Evolutionary conservation across 164 flowering plant genomes (phyloP), one percentile per base, ranked within the genome.

Genomic region (Stephania yunnanensis): DNA sequence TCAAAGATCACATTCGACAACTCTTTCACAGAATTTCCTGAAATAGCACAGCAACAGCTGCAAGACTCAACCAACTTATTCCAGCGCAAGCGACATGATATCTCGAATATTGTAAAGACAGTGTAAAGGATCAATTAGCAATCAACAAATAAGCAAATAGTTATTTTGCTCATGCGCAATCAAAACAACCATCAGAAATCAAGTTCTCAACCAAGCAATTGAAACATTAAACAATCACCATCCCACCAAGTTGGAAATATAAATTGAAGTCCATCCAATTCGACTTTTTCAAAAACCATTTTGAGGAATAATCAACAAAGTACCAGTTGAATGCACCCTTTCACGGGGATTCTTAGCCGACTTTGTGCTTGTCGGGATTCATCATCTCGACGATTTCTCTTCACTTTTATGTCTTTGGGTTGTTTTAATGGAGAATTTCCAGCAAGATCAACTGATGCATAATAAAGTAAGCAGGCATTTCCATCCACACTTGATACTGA

Each of bases 261-360:
- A 3, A 15, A 36, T 36, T 4, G 42, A 36, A 7, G 11, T 15
- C 15, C 55, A 50, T 15, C 80, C 77, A 79, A 79, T 79, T 76
- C 71, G 55, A 78, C 76, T 63, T 74, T 78, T 74, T 74, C 46
- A 72, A 11, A 71, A 74, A 77, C 53, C 76, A 79, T 78, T 50
- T 78, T 78, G 73, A 69, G 71, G 74, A 74, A 71, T 52, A 79
- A 74, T 58, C 77, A 50, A 77, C 78, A 80, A 79, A 70, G 69
- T 91, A 94, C 98, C 98, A 95, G 85, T 80, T 95, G 97, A 80
- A 95, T 88, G 70, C 91, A 91, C 70, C 98, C 98, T 83, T 94
- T 95, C 93, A 91, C 79, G 44, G 98, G 98, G 73, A 95, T 85
- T 6, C 94, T 89, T 75, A 91, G 71, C 46, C 90, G 88, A 76